Base-by-base conservation (phyloP, 805 yeast species). In the Candida boidinii region DNA sequence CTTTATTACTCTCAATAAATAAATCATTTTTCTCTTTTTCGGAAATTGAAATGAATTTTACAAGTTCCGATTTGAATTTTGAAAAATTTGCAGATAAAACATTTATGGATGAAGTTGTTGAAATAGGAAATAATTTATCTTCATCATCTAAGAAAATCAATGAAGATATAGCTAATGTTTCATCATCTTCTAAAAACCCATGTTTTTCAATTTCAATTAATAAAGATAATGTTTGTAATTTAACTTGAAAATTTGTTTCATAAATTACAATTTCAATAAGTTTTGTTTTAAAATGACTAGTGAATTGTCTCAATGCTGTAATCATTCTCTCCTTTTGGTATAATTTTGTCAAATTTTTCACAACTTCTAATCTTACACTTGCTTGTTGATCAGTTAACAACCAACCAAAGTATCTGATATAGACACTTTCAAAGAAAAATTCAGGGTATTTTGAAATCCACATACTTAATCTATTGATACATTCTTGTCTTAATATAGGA, bases 401-500 rank as follows among this genome's bases (percentile, higher is more conserved):
- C 94, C 94, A 82, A 4, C 95, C 95, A 47, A 82, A 68, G 53
- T 82, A 84, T 40, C 87, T 70, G 41, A 86, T 63, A 46, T 76
- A 84, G 1, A 77, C 62, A 10, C 79, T 76, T 39, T 75, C 81
- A 41, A 81, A 69, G 46, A 82, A 86, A 34, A 65, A 58, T 36
- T 80, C 87, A 0, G 95, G 94, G 39, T 70, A 70, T 6, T 58
- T 49, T n/a, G 68, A 64, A 58, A 84, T 81, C 84, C 94, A 82
- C 13, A 56, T 60, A n/a, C 85, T 76, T 31, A 87, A 59, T 23
- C 68, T 65, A 7, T 53, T 45, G 44, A 84, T 62, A 34, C 95
- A 80, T 36, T 79, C 86, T 20, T 70, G 68, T 44, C 96, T 67
- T 23, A 88, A 81, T 5, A 53, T 51, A 5, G 78, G 72, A 48